These are phyloP conservation scores for Gracilaria gracilis DNA, from an alignment of 23 red algal genomes.

Conservation along the genomic window DNA sequence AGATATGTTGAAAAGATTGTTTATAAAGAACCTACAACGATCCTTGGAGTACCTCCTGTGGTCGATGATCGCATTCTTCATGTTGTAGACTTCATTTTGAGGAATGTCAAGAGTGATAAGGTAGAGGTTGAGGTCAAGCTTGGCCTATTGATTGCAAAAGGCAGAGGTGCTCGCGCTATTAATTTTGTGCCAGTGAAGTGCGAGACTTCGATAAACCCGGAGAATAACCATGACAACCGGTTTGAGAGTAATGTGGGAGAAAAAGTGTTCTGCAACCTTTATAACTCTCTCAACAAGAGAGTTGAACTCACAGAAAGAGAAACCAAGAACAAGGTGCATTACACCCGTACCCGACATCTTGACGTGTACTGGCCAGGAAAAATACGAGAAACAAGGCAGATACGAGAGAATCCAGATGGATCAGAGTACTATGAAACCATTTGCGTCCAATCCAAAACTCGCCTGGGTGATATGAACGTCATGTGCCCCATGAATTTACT, in stretches of 20 bases:
- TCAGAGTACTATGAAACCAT: slow-evolving; percentile 49
- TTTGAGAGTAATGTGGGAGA: slow-evolving; percentile 76
- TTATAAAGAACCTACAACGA: slow-evolving; percentile 26
- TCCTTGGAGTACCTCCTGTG: slow-evolving; percentile 52
- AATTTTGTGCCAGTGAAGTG: slow-evolving; percentile 57
- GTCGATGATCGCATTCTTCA: slow-evolving; percentile 81
- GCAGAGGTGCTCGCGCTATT: slow-evolving; percentile 37
- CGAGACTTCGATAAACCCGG: slow-evolving; percentile 57
- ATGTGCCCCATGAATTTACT: slow-evolving; percentile 59
- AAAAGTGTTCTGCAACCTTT: slow-evolving; percentile 53
- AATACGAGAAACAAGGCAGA: slow-evolving; percentile 49
- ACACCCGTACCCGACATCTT: slow-evolving; percentile 36
- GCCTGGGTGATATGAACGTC: slow-evolving; percentile 72
- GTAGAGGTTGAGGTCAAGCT: slow-evolving; percentile 90
- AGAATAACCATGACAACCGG: slow-evolving; percentile 50
- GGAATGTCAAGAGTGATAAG: slow-evolving; percentile 57
- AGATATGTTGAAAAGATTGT: slow-evolving; percentile 63
- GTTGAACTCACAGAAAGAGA: slow-evolving; percentile 48
- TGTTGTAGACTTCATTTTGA: slow-evolving; percentile 71
- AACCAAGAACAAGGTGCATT: slow-evolving; percentile 32
- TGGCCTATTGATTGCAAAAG: slow-evolving; percentile 69
- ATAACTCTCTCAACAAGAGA: slow-evolving; percentile 57
- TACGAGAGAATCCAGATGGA: slow-evolving; percentile 23
- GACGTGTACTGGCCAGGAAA: slow-evolving; percentile 53
- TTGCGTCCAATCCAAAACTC: slow-evolving; percentile 63